Evolutionary conservation across 345 rosid species (phyloP).

Genomic region (Boechera divaricarpa): DNA sequence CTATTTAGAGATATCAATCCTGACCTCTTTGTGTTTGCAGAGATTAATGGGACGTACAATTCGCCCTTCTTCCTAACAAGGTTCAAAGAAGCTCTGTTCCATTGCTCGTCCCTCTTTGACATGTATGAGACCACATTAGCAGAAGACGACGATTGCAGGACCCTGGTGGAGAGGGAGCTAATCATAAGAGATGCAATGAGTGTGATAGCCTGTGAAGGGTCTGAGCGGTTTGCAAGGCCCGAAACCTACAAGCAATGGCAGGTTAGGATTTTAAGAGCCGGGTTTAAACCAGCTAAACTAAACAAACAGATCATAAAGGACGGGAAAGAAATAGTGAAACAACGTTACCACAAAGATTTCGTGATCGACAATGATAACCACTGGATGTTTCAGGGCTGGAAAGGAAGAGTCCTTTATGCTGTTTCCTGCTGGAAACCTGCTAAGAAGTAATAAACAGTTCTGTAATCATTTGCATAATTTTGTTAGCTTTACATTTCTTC

Average conservation of each 20-base stretch:
- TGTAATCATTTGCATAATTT: constrained; percentile 4
- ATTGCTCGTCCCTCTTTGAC: constrained; percentile 70
- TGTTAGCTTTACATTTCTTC: constrained; percentile 19
- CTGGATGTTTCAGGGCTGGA: constrained; percentile 94
- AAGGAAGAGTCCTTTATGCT: constrained; percentile 72
- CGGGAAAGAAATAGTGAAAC: constrained; percentile 50
- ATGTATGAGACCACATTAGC: constrained; percentile 59
- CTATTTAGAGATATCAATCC: constrained; percentile 65
- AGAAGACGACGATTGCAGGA: constrained; percentile 61
- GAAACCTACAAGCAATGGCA: constrained; percentile 89
- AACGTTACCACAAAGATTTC: constrained; percentile 66
- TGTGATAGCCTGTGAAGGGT: constrained; percentile 75
- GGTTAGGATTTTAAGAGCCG: constrained; percentile 55
- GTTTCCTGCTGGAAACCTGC: constrained; percentile 76
- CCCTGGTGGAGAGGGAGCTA: constrained; percentile 63
- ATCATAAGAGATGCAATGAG: constrained; percentile 63
- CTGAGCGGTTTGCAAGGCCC: constrained; percentile 69
- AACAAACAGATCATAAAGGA: constrained; percentile 56
- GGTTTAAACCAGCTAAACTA: constrained; percentile 64
- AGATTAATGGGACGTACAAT: constrained; percentile 63
- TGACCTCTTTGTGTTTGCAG: constrained; percentile 66
- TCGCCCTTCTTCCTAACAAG: constrained; percentile 74
- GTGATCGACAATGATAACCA: constrained; percentile 63
- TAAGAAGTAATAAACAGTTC: constrained; percentile 27
- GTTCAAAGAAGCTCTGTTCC: constrained; percentile 72